Evolutionary conservation across 2,329 filamentous ascomycete species (phyloP).

Genomic region (Aspergillus transmontanensis): DNA sequence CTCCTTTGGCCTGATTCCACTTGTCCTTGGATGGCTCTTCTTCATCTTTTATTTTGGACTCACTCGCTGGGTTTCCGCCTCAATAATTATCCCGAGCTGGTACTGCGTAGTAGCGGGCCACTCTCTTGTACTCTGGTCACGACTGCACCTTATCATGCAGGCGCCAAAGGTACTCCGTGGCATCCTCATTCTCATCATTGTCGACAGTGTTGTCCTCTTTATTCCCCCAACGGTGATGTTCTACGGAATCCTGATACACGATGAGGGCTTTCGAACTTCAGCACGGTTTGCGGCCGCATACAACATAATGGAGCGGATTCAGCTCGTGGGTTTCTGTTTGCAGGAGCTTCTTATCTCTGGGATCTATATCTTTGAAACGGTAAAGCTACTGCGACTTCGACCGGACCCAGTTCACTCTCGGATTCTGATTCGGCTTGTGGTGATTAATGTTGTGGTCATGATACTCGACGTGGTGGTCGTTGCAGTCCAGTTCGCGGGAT

Average conservation of each 20-base stretch:
- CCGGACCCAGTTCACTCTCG: conserved; percentile 21
- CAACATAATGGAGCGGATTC: conserved; percentile 51
- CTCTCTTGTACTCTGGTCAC: conserved; percentile 48
- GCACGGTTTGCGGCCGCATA: conserved; percentile 25
- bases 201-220: conserved; percentile 41
- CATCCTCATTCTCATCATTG: conserved; percentile 45
- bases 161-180: conserved; percentile 32
- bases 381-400: conserved; percentile 44
- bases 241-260: conserved; percentile 31
- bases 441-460: conserved; percentile 52
- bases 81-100: conserved; percentile 43
- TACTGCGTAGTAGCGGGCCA: conserved; percentile 47
- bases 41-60: conserved; percentile 37
- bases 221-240: conserved; percentile 44
- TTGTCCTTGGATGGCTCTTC: conserved; percentile 45
- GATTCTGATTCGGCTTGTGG: conserved; percentile 50
- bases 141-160: conserved; percentile 45
- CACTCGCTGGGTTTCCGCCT: conserved; percentile 33
- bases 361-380: conserved; percentile 53
- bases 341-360: conserved; percentile 55
- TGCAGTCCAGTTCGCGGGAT: conserved; percentile 41
- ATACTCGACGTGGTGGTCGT: conserved; percentile 49
- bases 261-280: not conserved
- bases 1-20: conserved; percentile 39
- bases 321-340: conserved; percentile 55